These are phyloP conservation scores for Galeopsis tetrahit DNA, from an alignment of 257 asterid genomes.

Conservation along the genomic window DNA sequence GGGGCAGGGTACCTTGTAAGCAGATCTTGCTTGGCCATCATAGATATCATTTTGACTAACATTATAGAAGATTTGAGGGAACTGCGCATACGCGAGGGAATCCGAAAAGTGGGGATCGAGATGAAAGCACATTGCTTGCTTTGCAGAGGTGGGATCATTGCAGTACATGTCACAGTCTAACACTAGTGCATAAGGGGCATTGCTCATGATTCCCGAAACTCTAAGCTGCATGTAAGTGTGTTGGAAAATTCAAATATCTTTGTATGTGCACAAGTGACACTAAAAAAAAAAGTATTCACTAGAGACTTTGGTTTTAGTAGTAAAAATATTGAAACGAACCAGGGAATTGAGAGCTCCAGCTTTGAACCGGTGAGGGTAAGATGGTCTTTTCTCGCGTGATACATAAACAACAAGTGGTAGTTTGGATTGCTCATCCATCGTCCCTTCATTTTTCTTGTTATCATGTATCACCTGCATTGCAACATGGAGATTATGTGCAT, in stretches of 20 bases:
- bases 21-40: constrained; percentile 83
- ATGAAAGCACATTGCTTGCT: constrained; percentile 76
- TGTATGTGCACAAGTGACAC: too few species aligned
- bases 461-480: constrained; percentile 64
- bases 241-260: too few species aligned
- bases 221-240: constrained; percentile 44
- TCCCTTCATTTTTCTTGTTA: constrained; percentile 39
- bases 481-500: not conserved
- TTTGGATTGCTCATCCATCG: constrained; percentile 32
- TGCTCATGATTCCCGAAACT: constrained; percentile 85
- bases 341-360: constrained; percentile 73
- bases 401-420: constrained; percentile 65
- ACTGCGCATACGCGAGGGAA: constrained; percentile 62
- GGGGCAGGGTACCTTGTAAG: constrained; percentile 52
- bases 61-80: constrained; percentile 77
- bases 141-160: constrained; percentile 71
- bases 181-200: constrained; percentile 63
- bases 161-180: constrained; percentile 76
- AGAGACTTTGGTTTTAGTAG: too few species aligned
- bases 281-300: too few species aligned
- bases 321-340: constrained; percentile 26
- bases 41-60: constrained; percentile 79
- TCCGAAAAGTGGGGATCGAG: constrained; percentile 51
- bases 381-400: constrained; percentile 64
- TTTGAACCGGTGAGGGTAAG: constrained; percentile 66